These are phyloP conservation scores for Paramecium primaurelia DNA, from an alignment of 73 alveolate species.

Conservation along the genomic window DNA sequence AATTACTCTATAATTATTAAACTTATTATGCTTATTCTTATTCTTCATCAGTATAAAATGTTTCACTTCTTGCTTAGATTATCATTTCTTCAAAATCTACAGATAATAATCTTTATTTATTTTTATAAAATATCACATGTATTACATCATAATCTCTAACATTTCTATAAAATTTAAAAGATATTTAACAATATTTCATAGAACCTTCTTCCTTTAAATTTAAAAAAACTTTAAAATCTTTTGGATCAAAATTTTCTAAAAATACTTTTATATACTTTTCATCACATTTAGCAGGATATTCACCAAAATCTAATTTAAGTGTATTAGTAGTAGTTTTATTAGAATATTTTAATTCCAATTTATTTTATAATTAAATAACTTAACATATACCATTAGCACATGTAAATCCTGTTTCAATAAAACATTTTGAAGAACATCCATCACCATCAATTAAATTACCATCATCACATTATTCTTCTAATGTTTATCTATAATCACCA, in stretches of 20 bases:
- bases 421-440: slow-evolving; percentile 55
- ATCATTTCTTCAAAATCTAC: not conserved
- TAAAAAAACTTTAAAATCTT: not conserved
- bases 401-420: slow-evolving; percentile 32
- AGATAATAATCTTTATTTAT: not conserved
- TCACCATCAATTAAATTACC: slow-evolving; percentile 50
- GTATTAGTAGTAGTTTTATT: slow-evolving; percentile 41
- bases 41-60: not conserved
- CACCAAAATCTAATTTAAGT: not conserved
- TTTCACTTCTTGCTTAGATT: not conserved
- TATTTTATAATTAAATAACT: not conserved
- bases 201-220: not conserved
- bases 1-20: not conserved
- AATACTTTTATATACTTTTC: not conserved
- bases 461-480: slow-evolving; percentile 62
- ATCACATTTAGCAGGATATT: not conserved
- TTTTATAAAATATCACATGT: not conserved
- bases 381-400: slow-evolving; percentile 21
- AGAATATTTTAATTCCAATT: not conserved
- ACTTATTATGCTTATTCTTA: not conserved
- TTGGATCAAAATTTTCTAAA: not conserved
- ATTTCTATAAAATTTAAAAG: not conserved
- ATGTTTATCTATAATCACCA: slow-evolving; percentile 66
- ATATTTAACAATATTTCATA: not conserved
- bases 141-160: not conserved